phyloP scores from a whole-genome alignment of 257 asterid genomes.

The Prunella vulgaris region DNA sequence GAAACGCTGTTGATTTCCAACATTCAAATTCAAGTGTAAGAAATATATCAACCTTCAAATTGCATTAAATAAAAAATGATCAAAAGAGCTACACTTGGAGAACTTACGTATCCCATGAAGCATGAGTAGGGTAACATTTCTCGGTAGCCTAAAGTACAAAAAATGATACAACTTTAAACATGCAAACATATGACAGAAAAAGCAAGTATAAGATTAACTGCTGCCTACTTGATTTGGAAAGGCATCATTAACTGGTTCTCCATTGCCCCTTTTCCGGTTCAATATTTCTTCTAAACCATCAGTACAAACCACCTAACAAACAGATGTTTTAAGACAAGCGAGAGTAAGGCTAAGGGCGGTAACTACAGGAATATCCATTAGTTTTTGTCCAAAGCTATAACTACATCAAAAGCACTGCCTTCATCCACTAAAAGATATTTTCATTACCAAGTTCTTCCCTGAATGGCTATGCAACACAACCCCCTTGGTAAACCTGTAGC shows the following conservation, averaged over 20 bases:
- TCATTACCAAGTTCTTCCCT: slow-evolving; percentile 41
- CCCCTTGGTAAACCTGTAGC: slow-evolving; percentile 52
- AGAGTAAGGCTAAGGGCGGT: neutral
- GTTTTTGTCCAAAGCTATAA: neutral
- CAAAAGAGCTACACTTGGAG: neutral
- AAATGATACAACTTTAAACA: slow-evolving; percentile 1
- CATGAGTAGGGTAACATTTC: neutral
- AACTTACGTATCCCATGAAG: slow-evolving; percentile 19
- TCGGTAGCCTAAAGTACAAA: slow-evolving; percentile 3
- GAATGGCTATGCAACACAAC: slow-evolving; percentile 32
- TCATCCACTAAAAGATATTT: neutral
- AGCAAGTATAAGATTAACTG: neutral
- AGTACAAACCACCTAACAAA: slow-evolving; percentile 31
- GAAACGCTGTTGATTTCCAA: neutral
- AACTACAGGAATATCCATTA: neutral
- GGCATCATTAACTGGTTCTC: slow-evolving; percentile 23
- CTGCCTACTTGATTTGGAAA: slow-evolving; percentile 18
- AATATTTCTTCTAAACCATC: slow-evolving; percentile 36
- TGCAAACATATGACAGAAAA: neutral
- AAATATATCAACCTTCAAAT: neutral
- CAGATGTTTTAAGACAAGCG: neutral
- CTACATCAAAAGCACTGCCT: neutral
- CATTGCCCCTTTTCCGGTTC: slow-evolving; percentile 29
- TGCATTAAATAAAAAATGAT: neutral
- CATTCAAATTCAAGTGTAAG: neutral